Evolutionary conservation across 139 green algal species (phyloP), one percentile per base, ranked within the genome.

Genomic region (Mychonastes homosphaera): DNA sequence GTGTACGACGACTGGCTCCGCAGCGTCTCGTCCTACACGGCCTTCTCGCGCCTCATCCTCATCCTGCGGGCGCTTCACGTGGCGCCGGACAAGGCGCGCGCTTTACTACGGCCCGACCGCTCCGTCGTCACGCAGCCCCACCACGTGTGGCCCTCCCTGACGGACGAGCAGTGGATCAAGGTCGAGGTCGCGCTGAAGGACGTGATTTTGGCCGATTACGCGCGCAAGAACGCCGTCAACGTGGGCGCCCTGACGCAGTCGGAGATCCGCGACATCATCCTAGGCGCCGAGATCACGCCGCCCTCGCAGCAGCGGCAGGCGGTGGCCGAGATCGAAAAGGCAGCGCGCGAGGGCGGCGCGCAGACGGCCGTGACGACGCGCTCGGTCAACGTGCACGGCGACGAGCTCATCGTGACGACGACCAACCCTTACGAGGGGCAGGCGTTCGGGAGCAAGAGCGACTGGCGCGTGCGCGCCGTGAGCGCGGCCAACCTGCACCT

Each of bases 151-250:
- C 93, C 93, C 35, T 84, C 73, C 10, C 84, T 99, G 27, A 95
- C 82, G 0, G 93, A 99, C 70, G 91, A 98, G 75, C 86, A 96
- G 74, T 98, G 92, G 93, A 94, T 99, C 79, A 97, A 96, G 82
- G 89, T 89, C 28, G 87, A 95, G 73, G 85, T 93, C 47, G 87
- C 87, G 52, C 75, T 95, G 18, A 95, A 95, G 84, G 93, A 99
- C 64, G 82, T 99, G 21, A 98, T 99, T 65, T 71, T 99, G 62
- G 88, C 83, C 6, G 93, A 99, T 77, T 99, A 98, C 72, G 79
- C 87, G 57, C 96, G 96, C 81, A 98, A 98, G 82, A 98, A 97
- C 87, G 97, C 97, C 59, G 93, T 99, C 56, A 96, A 97, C 69
- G 85, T 92, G 65, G 78, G 75, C 19, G 89, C 89, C n/a, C 77